Percentiles rank a stretch among this genome's conserved stretches.
Evolutionary conservation across 495 filamentous ascomycete genomes (phyloP).

Genomic region (Peziza echinospora): DNA sequence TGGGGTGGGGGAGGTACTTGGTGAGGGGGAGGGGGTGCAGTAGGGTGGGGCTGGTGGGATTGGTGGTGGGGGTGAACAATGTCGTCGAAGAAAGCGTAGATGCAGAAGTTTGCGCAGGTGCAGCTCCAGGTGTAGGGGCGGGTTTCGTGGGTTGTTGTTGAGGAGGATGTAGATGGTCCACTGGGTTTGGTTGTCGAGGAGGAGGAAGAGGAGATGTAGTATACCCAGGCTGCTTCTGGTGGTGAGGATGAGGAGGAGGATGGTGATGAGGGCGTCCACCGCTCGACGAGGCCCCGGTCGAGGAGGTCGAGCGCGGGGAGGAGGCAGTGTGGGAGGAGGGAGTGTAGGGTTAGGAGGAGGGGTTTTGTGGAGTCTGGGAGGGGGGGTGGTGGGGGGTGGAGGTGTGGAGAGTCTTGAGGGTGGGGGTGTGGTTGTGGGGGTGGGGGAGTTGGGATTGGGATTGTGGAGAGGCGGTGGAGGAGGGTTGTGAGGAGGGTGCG

Average conservation of each 20-base stretch:
- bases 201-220: neutral
- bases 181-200: neutral
- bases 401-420: constrained; percentile 20
- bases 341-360: constrained; percentile 32
- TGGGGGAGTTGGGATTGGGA: constrained; percentile 3
- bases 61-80: too few relatives aligned
- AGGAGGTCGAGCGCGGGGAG: constrained; percentile 46
- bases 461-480: neutral
- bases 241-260: neutral
- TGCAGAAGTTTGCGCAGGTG: neutral
- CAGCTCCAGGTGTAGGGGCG: neutral
- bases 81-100: neutral
- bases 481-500: too few relatives aligned
- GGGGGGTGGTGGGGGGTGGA: constrained; percentile 3
- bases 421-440: constrained; percentile 7
- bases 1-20: too few relatives aligned
- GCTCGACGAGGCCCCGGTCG: neutral
- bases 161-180: neutral
- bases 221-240: neutral
- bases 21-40: too few relatives aligned
- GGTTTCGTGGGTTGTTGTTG: neutral
- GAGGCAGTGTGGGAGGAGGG: constrained; percentile 31
- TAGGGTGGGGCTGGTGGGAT: too few relatives aligned
- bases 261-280: neutral
- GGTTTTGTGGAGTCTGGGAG: neutral